Conservation (phyloP, 1,139 yeast species). For the Tardiomyces digboiensis region DNA sequence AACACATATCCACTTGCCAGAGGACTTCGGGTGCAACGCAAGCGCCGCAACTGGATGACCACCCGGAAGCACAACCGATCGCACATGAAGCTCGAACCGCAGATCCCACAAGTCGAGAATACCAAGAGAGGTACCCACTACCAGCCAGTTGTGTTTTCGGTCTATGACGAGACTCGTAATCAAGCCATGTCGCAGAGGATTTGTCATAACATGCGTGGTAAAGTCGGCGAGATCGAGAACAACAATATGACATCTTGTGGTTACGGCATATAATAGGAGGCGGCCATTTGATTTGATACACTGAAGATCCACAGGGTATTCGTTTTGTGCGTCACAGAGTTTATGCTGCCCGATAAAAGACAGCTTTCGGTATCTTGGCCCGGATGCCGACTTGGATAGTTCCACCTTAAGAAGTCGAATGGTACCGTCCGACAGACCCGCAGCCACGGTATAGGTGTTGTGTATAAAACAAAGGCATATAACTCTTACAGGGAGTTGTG, state of each 20-base stretch:
- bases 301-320: conserved; percentile 37
- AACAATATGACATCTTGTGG: conserved; percentile 45
- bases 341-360: background rate
- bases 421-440: conserved; percentile 56
- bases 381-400: conserved; percentile 23
- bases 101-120: conserved; percentile 74
- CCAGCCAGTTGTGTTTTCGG: conserved; percentile 45
- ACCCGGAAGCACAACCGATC: conserved; percentile 49
- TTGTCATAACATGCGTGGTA: conserved; percentile 34
- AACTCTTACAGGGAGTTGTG: conserved; percentile 11
- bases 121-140: conserved; percentile 71
- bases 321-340: conserved; percentile 13
- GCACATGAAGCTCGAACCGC: conserved; percentile 51
- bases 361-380: conserved; percentile 23
- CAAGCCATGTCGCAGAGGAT: conserved; percentile 57
- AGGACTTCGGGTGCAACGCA: conserved; percentile 33
- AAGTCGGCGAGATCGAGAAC: conserved; percentile 53
- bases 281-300: conserved; percentile 27
- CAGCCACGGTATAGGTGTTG: conserved; percentile 57
- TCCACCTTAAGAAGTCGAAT: conserved; percentile 44
- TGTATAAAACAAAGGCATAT: conserved; percentile 38
- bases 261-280: conserved; percentile 33
- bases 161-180: conserved; percentile 55
- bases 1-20: conserved; percentile 39
- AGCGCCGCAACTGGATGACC: conserved; percentile 39